Conservation (phyloP, 2,329 filamentous ascomycete genomes). For the Stemphylium lycopersici region DNA sequence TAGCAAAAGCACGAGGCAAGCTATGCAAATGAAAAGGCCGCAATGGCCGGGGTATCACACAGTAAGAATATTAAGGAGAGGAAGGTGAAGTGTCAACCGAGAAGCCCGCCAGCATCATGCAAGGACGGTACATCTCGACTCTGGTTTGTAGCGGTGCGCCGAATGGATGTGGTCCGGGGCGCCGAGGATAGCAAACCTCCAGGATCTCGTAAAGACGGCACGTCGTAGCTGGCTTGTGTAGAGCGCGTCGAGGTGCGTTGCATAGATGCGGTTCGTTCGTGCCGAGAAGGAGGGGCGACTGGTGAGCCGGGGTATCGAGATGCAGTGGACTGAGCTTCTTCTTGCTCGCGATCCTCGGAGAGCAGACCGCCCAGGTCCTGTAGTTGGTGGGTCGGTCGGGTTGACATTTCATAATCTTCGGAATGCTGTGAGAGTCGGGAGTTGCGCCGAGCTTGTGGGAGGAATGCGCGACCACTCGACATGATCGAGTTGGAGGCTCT, state of each 20-base stretch:
- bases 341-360: slow-evolving; percentile 32
- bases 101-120: slow-evolving; percentile 43
- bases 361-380: slow-evolving; percentile 36
- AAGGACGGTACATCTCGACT: slow-evolving; percentile 34
- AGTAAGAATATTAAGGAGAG: slow-evolving; percentile 19
- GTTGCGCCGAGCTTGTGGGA: slow-evolving; percentile 35
- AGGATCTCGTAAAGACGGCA: slow-evolving; percentile 38
- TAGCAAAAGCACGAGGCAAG: slow-evolving; percentile 21
- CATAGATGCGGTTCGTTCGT: slow-evolving; percentile 15
- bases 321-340: slow-evolving; percentile 15
- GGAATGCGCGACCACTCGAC: slow-evolving; percentile 32
- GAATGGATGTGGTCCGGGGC: slow-evolving; percentile 16
- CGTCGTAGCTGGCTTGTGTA: slow-evolving; percentile 31
- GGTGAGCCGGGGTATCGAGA: slow-evolving; percentile 25
- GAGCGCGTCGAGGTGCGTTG: slow-evolving; percentile 31
- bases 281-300: slow-evolving; percentile 13
- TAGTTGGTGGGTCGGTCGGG: slow-evolving; percentile 28
- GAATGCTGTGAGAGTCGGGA: slow-evolving; percentile 45
- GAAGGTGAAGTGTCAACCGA: slow-evolving; percentile 26
- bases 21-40: slow-evolving; percentile 31
- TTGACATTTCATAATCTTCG: slow-evolving; percentile 39
- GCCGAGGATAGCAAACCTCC: slow-evolving; percentile 34
- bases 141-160: slow-evolving; percentile 30
- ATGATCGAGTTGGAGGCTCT: slow-evolving; percentile 37
- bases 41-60: slow-evolving; percentile 44